Conservation (phyloP, 345 rosid genomes). For the Ceriops decandra region DNA sequence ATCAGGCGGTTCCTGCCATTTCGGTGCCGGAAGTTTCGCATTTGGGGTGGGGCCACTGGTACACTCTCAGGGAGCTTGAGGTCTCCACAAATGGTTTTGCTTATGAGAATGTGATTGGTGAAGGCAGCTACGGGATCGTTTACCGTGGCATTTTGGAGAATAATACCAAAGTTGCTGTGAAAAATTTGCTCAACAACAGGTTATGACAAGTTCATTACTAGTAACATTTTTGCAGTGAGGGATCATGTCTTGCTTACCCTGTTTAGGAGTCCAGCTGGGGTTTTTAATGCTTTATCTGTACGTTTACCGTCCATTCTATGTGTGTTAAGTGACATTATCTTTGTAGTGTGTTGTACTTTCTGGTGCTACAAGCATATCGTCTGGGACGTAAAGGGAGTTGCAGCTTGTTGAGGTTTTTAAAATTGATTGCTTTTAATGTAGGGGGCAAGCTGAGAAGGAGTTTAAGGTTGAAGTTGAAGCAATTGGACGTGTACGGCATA, state of each 20-base stretch:
- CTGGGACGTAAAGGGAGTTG: neutral
- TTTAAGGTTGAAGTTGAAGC: conserved; percentile 94
- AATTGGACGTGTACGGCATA: conserved; percentile 86
- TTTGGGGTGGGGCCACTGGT: conserved; percentile 60
- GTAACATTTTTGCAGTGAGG: neutral
- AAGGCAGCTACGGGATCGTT: conserved; percentile 96
- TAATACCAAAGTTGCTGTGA: conserved; percentile 69
- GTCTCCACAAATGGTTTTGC: conserved; percentile 66
- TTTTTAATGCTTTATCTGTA: too few species aligned
- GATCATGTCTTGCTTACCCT: too few species aligned
- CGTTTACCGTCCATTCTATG: too few species aligned
- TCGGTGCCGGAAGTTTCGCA: conserved; percentile 50
- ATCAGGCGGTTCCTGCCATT: conserved; percentile 25
- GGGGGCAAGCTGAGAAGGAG: conserved; percentile 97
- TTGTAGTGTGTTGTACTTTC: neutral
- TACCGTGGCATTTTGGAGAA: conserved; percentile 70
- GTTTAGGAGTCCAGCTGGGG: too few species aligned
- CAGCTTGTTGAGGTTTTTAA: conserved; percentile 3
- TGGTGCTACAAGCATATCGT: neutral
- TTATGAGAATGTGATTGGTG: conserved; percentile 77
- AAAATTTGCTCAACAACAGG: conserved; percentile 91
- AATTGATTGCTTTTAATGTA: conserved; percentile 14
- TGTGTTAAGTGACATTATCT: too few species aligned
- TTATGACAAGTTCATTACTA: conserved; percentile 10
- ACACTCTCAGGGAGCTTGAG: conserved; percentile 78